These are phyloP conservation scores for Penicillium sclerotigenum DNA, from an alignment of 2,329 filamentous ascomycete species.

Conservation along the genomic window DNA sequence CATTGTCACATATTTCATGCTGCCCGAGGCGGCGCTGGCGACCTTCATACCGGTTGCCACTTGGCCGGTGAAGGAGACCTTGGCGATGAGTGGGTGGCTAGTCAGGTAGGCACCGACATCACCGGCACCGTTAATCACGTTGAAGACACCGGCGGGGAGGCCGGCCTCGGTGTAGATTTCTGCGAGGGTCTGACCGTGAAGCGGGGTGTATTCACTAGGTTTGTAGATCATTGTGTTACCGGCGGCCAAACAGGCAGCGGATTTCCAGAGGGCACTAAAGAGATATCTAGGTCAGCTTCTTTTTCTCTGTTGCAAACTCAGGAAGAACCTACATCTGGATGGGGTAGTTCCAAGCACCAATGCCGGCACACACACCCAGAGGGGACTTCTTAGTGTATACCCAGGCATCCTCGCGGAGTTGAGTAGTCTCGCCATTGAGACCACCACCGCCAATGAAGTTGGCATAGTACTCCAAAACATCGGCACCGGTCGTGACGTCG, in stretches of 20 bases:
- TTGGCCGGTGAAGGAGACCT: conserved; percentile 88
- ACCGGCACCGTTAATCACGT: conserved; percentile 77
- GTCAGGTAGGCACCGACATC: conserved; percentile 74
- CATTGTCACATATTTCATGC: conserved; percentile 90
- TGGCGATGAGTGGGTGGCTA: conserved; percentile 68
- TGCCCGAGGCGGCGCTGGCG: conserved; percentile 67
- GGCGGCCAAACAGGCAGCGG: conserved; percentile 76
- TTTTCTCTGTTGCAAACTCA: neutral
- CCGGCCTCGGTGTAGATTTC: conserved; percentile 75
- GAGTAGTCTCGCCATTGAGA: conserved; percentile 74
- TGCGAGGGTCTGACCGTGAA: conserved; percentile 75
- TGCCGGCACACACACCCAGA: conserved; percentile 79
- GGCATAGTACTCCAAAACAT: conserved; percentile 84
- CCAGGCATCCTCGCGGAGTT: conserved; percentile 71
- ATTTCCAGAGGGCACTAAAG: conserved; percentile 73
- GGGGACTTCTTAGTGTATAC: conserved; percentile 80
- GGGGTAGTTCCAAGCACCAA: conserved; percentile 90
- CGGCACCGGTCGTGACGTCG: conserved; percentile 77
- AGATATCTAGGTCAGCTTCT: conserved; percentile 2
- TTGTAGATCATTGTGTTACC: conserved; percentile 92
- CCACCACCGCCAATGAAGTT: conserved; percentile 74
- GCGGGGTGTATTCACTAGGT: conserved; percentile 79
- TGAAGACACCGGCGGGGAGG: conserved; percentile 78
- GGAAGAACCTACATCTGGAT: conserved; percentile 64
- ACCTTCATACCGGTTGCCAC: conserved; percentile 81